A percentile compares a stretch with the other conserved stretches of the same genome.
phyloP scores from a whole-genome alignment of 345 rosid species.

The Arabidopsis thaliana region TAIR10.1 NC_003071.7:13775001-13775500 shows the following conservation, averaged over 20 bases:
- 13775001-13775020: background rate
- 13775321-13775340: constrained; percentile 2
- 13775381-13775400: constrained; percentile 31
- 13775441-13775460: constrained; percentile 41
- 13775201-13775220: constrained; percentile 22
- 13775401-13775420: constrained; percentile 45
- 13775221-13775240: background rate
- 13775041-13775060: background rate
- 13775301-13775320: constrained; percentile 13
- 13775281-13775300: constrained; percentile 6
- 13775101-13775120: background rate
- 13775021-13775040: background rate
- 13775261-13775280: background rate
- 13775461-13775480: constrained; percentile 36
- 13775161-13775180: background rate
- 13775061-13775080: constrained; percentile 1
- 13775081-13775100: background rate
- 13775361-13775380: constrained; percentile 39
- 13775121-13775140: background rate
- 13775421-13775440: constrained; percentile 32
- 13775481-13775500: constrained; percentile 20
- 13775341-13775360: constrained; percentile 21
- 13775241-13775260: constrained; percentile 25
- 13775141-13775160: constrained; percentile 7
- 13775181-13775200: constrained; percentile 23